Evolutionary conservation across 805 yeast species (phyloP), one percentile per base, ranked within the genome.

Genomic region (Kodamaea kaohsiungensis): DNA sequence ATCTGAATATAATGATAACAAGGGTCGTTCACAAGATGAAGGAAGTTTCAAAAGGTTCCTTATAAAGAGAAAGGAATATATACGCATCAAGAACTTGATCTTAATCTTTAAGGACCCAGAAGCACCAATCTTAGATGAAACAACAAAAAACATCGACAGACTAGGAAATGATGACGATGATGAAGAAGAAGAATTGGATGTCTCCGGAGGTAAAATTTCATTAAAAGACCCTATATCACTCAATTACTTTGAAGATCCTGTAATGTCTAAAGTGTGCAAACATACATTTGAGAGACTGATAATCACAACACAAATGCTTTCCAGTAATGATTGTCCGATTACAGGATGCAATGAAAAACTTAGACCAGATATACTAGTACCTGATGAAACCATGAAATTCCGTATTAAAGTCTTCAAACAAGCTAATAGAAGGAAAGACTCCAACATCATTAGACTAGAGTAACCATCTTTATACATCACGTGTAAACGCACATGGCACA

Each of bases 191-290:
- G 93, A 86, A 18, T 46, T 88, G 33, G 81, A 78, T 43, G 79
- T 88, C 5, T 83, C 82, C 8, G 96, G 95, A 53, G 95, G 95
- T 39, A 80, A 71, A 38, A 72, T 89, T n/a, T 83, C 85, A 47
- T 64, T 89, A 54, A 78, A 74, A 22, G 91, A 92, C 64, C 93
- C 93, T 0, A 73, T 88, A 12, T 82, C 91, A 0, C 63, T 80
- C 54, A 72, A 77, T 51, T 65, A 72, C 43, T 86, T 81, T 65
- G 72, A 66, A 18, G 69, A 69, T 2, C 95, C 96, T 0, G 73
- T 81, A 61, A 78, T 72, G n/a, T 81, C 87, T 2, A 67, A 61
- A 22, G 67, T 64, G 30, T 89, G 96, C 68, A 72, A 75, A 0
- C 96, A 89, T 68, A 81, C 82, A 0, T 87, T 78, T 63, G 92